Evolutionary conservation across 352 stramenopile species (phyloP), one percentile per base, ranked within the genome.

Genomic region (Globisporangium nunn): DNA sequence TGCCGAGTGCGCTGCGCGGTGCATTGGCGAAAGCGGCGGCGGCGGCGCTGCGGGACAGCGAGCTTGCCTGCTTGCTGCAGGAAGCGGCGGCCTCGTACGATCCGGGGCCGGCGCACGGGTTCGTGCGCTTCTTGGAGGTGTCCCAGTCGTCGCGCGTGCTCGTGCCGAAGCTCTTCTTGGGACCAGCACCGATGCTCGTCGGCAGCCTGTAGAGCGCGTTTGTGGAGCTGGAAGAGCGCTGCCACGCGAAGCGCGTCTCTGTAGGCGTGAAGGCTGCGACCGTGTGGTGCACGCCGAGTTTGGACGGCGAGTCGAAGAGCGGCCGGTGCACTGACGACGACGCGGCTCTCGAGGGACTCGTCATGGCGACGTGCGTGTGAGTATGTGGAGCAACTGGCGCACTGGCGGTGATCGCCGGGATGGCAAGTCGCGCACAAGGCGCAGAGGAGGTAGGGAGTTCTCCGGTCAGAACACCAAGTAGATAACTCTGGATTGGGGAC

Each of bases 141-240:
- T 93, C 83, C 83, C 83, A 91, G 56, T 93, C 80, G 6, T 91
- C 83, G 4, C 81, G 70, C 23, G 83, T 91, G 60, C 75, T 88
- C 23, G 78, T 88, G 43, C 83, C 81, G 30, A 91, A 93, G 59
- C 81, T 83, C 57, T 91, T 93, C 50, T 83, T 84, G 0, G 67
- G 29, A 0, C 73, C 71, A 0, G 74, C 46, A 23, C 79, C 79
- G 48, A 90, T 76, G 30, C 64, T 87, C 2, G 75, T 72, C 0
- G 82, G 82, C 6, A 92, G 56, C n/a, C 64, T 80, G 61, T 92
- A 92, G 33, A 92, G 57, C 14, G 79, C 82, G 61, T 92, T 78
- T 1, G 78, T 88, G 30, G 68, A 50, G 35, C 69, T 74, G 8
- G 61, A 68, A 18, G 67, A 54, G 33, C 76, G 71, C 61, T 93